Base-by-base conservation (phyloP, 179 eudicot species). In the Sideroxylon spinosum region DNA sequence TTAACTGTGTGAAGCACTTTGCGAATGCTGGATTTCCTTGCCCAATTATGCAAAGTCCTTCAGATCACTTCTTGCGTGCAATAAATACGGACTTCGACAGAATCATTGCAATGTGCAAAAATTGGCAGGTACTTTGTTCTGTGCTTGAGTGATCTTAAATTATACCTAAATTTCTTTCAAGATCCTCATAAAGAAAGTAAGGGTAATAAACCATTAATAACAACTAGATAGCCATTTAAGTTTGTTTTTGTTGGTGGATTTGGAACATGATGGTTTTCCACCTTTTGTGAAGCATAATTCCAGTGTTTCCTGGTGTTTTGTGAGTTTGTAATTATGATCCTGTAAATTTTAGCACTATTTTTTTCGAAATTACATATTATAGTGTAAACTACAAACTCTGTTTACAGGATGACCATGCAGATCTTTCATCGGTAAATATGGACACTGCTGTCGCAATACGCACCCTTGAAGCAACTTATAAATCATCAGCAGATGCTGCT, bases 381-480 rank as follows among this genome's bases (percentile, higher is more conserved):
- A 28, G 22, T 28, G 28, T 19, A 65, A 52, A 32, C 49, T 28
- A n/a, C 26, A 46, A 17, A 44, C 63, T 4, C 70, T 78, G 70
- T 55, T 78, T 7, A 81, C 98, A 95, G 99, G 99, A 95, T 88
- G 98, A 95, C 75, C 89, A 92, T 71, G 99, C 98, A 68, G 99
- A 95, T 81, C 83, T 95, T 81, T 94, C 98, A 79, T 79, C 99
- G 37, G 99, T 95, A 74, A 95, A 91, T 87, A 95, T 94, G 99
- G 98, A 95, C 85, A 95, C 99, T 74, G 99, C 97, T 76, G 97
- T 91, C n/a, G 99, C 99, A 52, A 95, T 95, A 78, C 98, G 94
- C 77, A 95, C 97, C 69, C 98, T 93, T 67, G 98, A 93, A 92
- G 92, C 97, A 81, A 94, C 98, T 60, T 95, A 88, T 80, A 95